Conservation (phyloP, 140 eudicot species). For the Artemisia princeps region DNA sequence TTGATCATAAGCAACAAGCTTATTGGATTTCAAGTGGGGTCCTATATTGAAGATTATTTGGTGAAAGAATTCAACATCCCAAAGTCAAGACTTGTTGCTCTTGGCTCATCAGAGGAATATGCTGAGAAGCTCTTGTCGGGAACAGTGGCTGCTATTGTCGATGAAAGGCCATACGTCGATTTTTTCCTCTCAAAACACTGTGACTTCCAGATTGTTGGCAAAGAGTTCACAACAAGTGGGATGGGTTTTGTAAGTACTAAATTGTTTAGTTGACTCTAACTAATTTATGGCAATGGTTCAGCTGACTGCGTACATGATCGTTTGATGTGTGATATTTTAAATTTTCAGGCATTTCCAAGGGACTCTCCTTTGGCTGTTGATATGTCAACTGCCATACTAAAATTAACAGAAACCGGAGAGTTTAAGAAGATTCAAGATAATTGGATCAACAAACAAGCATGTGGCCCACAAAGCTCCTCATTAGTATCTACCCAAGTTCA, state of each 20-base stretch:
- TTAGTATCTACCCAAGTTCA: background rate
- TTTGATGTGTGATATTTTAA: background rate
- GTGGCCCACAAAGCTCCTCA: background rate
- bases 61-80: background rate
- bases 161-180: background rate
- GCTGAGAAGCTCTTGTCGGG: background rate
- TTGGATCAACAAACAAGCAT: background rate
- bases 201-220: background rate
- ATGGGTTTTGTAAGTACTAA: background rate
- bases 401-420: background rate
- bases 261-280: no score
- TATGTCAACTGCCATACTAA: background rate
- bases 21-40: background rate
- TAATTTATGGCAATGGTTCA: no score
- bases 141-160: background rate
- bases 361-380: background rate
- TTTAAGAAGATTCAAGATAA: background rate
- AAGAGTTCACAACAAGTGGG: conserved; percentile 1
- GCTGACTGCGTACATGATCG: no score
- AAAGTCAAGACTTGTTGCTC: background rate
- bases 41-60: background rate
- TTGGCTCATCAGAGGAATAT: background rate
- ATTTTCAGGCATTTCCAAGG: background rate
- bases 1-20: background rate
- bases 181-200: background rate